Evolutionary conservation across 2,329 filamentous ascomycete genomes (phyloP).

Genomic region (Pleomassaria siparia): DNA sequence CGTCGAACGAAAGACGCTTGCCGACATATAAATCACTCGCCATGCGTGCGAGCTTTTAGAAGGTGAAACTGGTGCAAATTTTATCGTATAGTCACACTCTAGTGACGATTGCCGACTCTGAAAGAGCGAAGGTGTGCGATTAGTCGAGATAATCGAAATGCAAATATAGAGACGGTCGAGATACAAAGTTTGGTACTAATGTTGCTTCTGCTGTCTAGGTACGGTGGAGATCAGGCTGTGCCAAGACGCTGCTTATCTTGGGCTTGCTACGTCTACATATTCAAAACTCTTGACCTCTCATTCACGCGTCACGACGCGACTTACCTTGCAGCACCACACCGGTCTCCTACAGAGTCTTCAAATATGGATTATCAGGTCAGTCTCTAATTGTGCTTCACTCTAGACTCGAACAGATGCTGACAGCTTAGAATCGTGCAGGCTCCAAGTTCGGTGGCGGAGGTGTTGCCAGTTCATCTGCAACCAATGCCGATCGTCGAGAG

Average conservation of each 20-base stretch:
- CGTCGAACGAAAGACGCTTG: conserved; percentile 78
- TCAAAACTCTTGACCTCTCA: background rate
- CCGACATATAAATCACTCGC: conserved; percentile 54
- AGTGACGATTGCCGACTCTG: too few species aligned
- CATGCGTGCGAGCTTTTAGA: conserved; percentile 24
- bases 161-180: too few species aligned
- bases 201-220: too few species aligned
- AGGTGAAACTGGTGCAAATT: background rate
- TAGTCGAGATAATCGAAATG: too few species aligned
- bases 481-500: conserved; percentile 95
- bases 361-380: conserved; percentile 56
- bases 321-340: background rate
- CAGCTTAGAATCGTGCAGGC: conserved; percentile 78
- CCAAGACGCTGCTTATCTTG: background rate
- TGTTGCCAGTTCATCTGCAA: conserved; percentile 88
- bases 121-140: too few species aligned
- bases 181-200: too few species aligned
- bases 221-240: background rate
- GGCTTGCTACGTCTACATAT: background rate
- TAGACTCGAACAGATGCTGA: conserved; percentile 12
- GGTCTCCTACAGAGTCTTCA: background rate
- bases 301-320: background rate
- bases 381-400: background rate
- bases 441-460: conserved; percentile 98
- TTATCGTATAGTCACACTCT: too few species aligned